phyloP scores from a whole-genome alignment of 352 stramenopile genomes.

The Phytopythium aichiense region DNA sequence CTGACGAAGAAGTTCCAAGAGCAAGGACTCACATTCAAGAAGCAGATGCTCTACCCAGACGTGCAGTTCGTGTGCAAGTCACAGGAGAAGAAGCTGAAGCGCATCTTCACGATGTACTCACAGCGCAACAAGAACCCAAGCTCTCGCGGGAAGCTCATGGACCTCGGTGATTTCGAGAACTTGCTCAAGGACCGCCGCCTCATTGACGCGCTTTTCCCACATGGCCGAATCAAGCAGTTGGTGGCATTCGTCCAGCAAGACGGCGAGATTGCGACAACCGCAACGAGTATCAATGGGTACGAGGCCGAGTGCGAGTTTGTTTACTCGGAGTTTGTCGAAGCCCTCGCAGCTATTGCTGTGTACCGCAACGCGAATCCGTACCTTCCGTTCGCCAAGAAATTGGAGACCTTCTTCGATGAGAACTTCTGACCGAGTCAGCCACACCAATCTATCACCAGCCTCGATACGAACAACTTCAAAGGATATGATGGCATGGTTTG shows the following conservation, averaged over 20 bases:
- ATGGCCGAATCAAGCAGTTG: slow-evolving; percentile 74
- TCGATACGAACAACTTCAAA: not conserved
- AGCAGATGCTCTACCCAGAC: slow-evolving; percentile 76
- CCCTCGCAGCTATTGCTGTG: slow-evolving; percentile 61
- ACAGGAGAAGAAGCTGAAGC: slow-evolving; percentile 77
- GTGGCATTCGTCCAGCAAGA: slow-evolving; percentile 76
- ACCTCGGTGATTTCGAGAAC: slow-evolving; percentile 64
- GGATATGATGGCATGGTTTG: not conserved
- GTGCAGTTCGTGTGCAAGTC: slow-evolving; percentile 72
- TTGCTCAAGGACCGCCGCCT: slow-evolving; percentile 67
- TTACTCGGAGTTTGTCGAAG: slow-evolving; percentile 77
- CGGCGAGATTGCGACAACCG: slow-evolving; percentile 36
- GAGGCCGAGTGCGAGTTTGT: slow-evolving; percentile 74
- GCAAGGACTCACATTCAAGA: slow-evolving; percentile 81
- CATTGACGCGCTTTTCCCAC: slow-evolving; percentile 68
- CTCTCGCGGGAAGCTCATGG: slow-evolving; percentile 67
- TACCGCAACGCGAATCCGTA: slow-evolving; percentile 81
- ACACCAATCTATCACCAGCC: too few relatives aligned
- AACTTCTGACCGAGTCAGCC: slow-evolving; percentile 37
- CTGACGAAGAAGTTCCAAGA: slow-evolving; percentile 78
- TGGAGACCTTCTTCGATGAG: slow-evolving; percentile 74
- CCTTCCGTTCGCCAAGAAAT: slow-evolving; percentile 63
- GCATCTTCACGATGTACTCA: slow-evolving; percentile 64
- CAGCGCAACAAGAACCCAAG: slow-evolving; percentile 72
- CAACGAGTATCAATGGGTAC: slow-evolving; percentile 37